These are phyloP conservation scores for Botrytis pseudocinerea DNA, from an alignment of 2,329 filamentous ascomycete species.

Conservation along the genomic window DNA sequence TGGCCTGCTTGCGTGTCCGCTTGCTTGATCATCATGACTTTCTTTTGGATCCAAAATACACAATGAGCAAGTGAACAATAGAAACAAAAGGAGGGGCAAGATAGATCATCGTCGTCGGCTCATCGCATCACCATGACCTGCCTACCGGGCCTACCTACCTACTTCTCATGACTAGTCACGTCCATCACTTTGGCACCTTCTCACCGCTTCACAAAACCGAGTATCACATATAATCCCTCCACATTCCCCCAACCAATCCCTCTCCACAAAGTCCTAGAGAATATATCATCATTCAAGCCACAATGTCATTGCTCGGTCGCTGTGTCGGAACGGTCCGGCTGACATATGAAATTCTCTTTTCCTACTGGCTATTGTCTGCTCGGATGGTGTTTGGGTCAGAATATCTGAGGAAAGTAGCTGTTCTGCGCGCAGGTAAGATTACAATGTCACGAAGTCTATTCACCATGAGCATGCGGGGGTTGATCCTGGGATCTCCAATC, in stretches of 20 bases:
- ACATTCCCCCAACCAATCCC: constrained; percentile 2
- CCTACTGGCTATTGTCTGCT: constrained; percentile 1
- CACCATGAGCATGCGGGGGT: background rate
- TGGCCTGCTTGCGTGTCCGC: background rate
- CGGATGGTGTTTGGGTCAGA: background rate
- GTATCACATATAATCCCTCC: background rate
- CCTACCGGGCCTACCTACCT: background rate
- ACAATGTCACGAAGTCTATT: constrained; percentile 7
- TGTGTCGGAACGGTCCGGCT: constrained; percentile 22
- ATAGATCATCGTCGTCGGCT: background rate
- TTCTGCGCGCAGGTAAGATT: background rate
- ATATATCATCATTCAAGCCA: constrained; percentile 6
- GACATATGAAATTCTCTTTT: constrained; percentile 9
- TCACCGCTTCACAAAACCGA: background rate
- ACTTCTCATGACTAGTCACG: background rate
- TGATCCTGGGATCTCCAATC: background rate
- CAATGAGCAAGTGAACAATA: background rate
- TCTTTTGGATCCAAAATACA: background rate
- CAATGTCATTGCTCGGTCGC: constrained; percentile 2
- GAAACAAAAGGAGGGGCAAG: background rate
- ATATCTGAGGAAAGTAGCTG: background rate
- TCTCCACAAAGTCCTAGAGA: background rate
- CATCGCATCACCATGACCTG: background rate
- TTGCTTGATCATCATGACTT: background rate
- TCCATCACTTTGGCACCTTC: background rate